Conservation (phyloP, 495 filamentous ascomycete genomes). For the Annulohypoxylon nitens region DNA sequence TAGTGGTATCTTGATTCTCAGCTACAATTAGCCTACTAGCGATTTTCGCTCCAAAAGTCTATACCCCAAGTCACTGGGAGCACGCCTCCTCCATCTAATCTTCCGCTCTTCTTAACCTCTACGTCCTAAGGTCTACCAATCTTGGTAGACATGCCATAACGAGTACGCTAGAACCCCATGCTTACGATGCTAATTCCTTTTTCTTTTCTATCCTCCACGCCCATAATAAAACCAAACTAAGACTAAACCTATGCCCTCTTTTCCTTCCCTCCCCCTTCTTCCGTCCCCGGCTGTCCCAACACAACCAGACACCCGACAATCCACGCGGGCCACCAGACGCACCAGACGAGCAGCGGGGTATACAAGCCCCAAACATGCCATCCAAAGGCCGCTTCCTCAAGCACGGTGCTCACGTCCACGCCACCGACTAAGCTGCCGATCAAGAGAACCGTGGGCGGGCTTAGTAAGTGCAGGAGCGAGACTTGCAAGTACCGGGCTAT, state of each 20-base stretch:
- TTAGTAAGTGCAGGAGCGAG: constrained; percentile 67
- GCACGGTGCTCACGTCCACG: constrained; percentile 65
- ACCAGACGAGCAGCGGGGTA: constrained; percentile 92
- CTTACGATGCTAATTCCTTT: neutral
- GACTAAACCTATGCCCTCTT: constrained; percentile 49
- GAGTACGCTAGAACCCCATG: neutral
- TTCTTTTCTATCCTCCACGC: neutral
- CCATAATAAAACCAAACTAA: neutral
- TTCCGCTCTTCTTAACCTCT: neutral
- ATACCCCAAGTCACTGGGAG: neutral
- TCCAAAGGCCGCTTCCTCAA: constrained; percentile 84
- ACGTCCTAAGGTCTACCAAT: neutral
- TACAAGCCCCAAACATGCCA: constrained; percentile 95
- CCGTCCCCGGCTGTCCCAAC: constrained; percentile 49
- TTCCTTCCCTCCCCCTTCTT: constrained; percentile 33
- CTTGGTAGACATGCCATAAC: neutral
- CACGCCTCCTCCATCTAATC: neutral
- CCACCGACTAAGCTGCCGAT: constrained; percentile 65
- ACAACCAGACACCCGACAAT: constrained; percentile 67
- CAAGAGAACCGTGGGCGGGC: constrained; percentile 74
- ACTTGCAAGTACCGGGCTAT: constrained; percentile 45
- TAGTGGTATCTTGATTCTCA: constrained; percentile 18
- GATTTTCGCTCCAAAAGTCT: neutral
- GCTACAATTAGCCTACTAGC: neutral
- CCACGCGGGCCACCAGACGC: constrained; percentile 99